A percentile compares a stretch with the other conserved stretches of the same genome.
Conservation (phyloP, 2,329 filamentous ascomycete species). For the Cladosporium sp. region DNA sequence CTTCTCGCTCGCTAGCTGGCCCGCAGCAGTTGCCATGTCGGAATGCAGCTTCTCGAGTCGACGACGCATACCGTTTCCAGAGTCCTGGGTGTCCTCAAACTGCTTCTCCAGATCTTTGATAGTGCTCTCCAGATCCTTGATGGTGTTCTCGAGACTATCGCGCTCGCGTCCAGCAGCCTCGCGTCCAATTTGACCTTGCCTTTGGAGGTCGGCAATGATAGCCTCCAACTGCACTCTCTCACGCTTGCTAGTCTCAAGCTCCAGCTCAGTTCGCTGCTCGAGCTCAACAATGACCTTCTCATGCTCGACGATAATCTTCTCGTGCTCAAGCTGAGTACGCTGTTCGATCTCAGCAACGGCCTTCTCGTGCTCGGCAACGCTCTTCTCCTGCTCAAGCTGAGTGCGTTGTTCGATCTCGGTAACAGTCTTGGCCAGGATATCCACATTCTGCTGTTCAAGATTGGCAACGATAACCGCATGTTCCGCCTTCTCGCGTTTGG, state of each 20-base stretch:
- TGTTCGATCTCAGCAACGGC: constrained; percentile 58
- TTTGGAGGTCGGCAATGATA: constrained; percentile 45
- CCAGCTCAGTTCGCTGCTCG: constrained; percentile 74
- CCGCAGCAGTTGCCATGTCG: constrained; percentile 78
- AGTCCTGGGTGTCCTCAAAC: constrained; percentile 74
- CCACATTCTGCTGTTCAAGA: constrained; percentile 66
- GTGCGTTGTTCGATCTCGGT: constrained; percentile 66
- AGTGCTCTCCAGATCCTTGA: constrained; percentile 71
- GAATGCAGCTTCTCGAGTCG: constrained; percentile 86
- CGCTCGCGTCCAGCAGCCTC: constrained; percentile 61
- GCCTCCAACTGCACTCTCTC: constrained; percentile 66
- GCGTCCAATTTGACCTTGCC: constrained; percentile 42
- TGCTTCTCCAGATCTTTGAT: constrained; percentile 79
- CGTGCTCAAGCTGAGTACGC: constrained; percentile 64
- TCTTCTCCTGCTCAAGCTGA: constrained; percentile 60
- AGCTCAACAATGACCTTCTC: constrained; percentile 70
- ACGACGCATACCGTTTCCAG: constrained; percentile 61
- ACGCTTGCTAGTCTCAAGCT: constrained; percentile 59
- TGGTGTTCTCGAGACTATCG: constrained; percentile 62
- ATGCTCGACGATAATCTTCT: constrained; percentile 71
- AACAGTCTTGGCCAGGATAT: constrained; percentile 54
- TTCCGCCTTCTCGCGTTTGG: constrained; percentile 64
- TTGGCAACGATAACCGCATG: constrained; percentile 62
- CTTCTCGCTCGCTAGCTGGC: constrained; percentile 81
- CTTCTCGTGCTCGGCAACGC: constrained; percentile 57